Percentiles rank a stretch among this genome's conserved stretches.
These are phyloP conservation scores for Cryphonectria japonica DNA, from an alignment of 2,329 filamentous ascomycete species.

Conservation along the genomic window DNA sequence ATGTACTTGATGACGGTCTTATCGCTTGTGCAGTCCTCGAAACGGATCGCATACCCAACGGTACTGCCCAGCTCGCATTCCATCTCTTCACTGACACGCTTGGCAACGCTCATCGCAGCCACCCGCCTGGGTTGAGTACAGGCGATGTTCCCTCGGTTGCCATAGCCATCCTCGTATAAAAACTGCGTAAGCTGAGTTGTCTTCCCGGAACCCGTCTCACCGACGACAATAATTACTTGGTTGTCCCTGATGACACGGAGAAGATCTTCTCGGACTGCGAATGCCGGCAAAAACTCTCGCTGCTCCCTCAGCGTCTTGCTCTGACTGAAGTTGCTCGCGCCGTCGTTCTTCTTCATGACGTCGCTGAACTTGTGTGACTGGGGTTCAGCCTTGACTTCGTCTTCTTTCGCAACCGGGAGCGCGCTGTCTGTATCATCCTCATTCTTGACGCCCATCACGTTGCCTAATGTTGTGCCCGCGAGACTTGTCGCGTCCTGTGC, in stretches of 20 bases:
- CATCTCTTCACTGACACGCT: conserved; percentile 98
- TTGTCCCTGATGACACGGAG: conserved; percentile 93
- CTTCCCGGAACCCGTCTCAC: conserved; percentile 96
- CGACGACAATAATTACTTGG: conserved; percentile 94
- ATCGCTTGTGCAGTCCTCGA: conserved; percentile 96
- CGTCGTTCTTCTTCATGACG: conserved; percentile 85
- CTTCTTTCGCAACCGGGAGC: conserved; percentile 73
- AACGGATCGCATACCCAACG: conserved; percentile 96
- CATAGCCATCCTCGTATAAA: conserved; percentile 92
- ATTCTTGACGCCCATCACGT: conserved; percentile 94
- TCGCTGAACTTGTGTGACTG: conserved; percentile 77
- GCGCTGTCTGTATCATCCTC: conserved; percentile 93
- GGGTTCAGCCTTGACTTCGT: conserved; percentile 50
- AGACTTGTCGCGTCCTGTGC: conserved; percentile 94
- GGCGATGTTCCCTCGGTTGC: conserved; percentile 83
- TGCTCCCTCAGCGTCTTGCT: conserved; percentile 91
- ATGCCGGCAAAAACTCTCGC: conserved; percentile 89
- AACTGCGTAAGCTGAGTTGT: conserved; percentile 98
- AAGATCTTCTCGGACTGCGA: conserved; percentile 92
- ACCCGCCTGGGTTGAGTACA: conserved; percentile 97
- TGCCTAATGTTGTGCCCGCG: conserved; percentile 88
- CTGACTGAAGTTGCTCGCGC: conserved; percentile 88
- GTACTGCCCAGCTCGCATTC: conserved; percentile 83
- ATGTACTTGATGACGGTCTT: conserved; percentile 98
- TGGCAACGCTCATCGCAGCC: conserved; percentile 97